Evolutionary conservation across 1,139 yeast species (phyloP), one percentile per base, ranked within the genome.

Genomic region (Hyphopichia buzzinii): DNA sequence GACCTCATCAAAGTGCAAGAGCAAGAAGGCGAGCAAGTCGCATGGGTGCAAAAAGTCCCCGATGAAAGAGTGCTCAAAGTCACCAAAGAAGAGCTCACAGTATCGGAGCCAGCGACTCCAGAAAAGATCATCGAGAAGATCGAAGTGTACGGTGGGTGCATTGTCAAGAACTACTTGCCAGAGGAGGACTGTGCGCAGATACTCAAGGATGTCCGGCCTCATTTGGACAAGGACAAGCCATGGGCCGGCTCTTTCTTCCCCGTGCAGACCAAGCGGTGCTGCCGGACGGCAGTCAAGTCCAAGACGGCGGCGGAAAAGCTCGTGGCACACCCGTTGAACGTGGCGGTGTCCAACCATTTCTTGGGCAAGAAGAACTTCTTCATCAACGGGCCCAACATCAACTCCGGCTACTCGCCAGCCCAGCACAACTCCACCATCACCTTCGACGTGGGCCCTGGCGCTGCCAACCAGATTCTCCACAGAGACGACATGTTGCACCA

Each of bases 381-480:
- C 37, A 44, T 50, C 50, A 42, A 45, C 11, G 57, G 57, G 11
- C 42, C 51, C 10, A 47, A 49, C 26, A 28, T 49, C 10, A 44
- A 37, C 29, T 43, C 41, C 13, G 59, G 57, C 3, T 39, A 39
- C 27, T 46, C 50, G 12, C 47, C 47, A 17, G 47, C 53, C 26
- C 59, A 50, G 24, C 41, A 42, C 12, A 49, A 52, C 26, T 54
- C 56, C 13, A 48, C 54, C 2, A 55, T 57, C 34, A 46, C 54
- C n/a, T 57, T 54, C 33, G 46, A 57, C 28, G 51, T 57, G 31
- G 57, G 59, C 0, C 59, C 59, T 3, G 54, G 51, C 13, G 54
- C 57, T n/a, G 33, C 31, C 3, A 44, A 39, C 24, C 59, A 54
- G 38, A 48, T 42, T 12, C 36, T 50, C 10, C 59, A 54, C 36